These are phyloP conservation scores for Ceratocystis eucalypticola DNA, from an alignment of 2,329 filamentous ascomycete genomes.

Conservation along the genomic window DNA sequence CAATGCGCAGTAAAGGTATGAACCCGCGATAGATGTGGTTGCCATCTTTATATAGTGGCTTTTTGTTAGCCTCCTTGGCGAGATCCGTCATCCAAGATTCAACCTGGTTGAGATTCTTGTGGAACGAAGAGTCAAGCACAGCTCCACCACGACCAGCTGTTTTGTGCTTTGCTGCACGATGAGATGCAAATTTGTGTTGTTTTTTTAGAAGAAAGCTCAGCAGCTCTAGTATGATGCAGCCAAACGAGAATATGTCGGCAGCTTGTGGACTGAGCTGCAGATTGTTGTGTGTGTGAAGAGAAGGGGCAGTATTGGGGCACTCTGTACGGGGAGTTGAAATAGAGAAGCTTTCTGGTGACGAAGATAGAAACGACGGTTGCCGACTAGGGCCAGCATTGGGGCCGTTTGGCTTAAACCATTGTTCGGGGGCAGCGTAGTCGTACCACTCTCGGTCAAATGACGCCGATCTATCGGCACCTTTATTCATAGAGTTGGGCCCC, in stretches of 20 bases:
- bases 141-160: slow-evolving; percentile 44
- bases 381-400: slow-evolving; percentile 26
- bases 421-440: slow-evolving; percentile 60
- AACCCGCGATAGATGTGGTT: slow-evolving; percentile 39
- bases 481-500: slow-evolving; percentile 31
- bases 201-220: slow-evolving; percentile 56
- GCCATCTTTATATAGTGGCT: slow-evolving; percentile 28
- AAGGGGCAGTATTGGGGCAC: slow-evolving; percentile 24
- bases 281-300: slow-evolving; percentile 30
- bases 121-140: slow-evolving; percentile 56
- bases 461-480: slow-evolving; percentile 31
- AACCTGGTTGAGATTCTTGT: slow-evolving; percentile 55
- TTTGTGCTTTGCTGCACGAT: slow-evolving; percentile 53
- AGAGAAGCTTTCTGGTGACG: slow-evolving; percentile 28
- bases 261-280: slow-evolving; percentile 40
- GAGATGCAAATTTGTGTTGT: slow-evolving; percentile 49
- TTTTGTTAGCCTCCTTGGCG: slow-evolving; percentile 44
- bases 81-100: slow-evolving; percentile 53
- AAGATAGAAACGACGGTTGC: slow-evolving; percentile 23
- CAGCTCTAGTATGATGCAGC: slow-evolving; percentile 59
- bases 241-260: slow-evolving; percentile 60
- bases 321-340: slow-evolving; percentile 24
- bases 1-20: slow-evolving; percentile 38
- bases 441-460: slow-evolving; percentile 55
- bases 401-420: slow-evolving; percentile 35